Evolutionary conservation across 2,329 filamentous ascomycete genomes (phyloP).

Genomic region (Ceratocystis alfenasii): DNA sequence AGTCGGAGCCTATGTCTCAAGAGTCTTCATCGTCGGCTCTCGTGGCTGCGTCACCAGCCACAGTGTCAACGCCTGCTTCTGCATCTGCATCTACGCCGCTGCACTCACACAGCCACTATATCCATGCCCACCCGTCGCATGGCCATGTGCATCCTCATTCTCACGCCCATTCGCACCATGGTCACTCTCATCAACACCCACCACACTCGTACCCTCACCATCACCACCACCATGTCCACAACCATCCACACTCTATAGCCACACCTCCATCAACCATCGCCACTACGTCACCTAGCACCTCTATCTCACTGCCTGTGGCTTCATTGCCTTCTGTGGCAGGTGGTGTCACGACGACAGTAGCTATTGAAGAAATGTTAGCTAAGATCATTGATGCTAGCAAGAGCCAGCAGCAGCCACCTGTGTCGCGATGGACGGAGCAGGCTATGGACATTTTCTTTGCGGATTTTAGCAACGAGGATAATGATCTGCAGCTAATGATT

Average conservation of each 20-base stretch:
- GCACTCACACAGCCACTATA: background rate
- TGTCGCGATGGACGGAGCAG: constrained; percentile 43
- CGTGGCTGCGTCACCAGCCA: background rate
- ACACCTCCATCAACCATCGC: constrained; percentile 16
- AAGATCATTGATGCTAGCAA: constrained; percentile 33
- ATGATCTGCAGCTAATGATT: constrained; percentile 48
- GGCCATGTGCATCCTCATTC: background rate
- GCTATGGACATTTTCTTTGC: constrained; percentile 48
- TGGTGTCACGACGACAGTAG: background rate
- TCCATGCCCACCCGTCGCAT: background rate
- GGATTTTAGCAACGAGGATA: constrained; percentile 45
- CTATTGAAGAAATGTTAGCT: constrained; percentile 29
- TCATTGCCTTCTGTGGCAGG: background rate
- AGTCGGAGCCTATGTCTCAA: background rate
- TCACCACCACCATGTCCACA: constrained; percentile 1
- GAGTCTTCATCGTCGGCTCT: background rate
- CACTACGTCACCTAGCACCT: constrained; percentile 14
- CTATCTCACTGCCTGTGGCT: constrained; percentile 3
- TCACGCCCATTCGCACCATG: background rate
- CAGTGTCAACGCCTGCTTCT: background rate
- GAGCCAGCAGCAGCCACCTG: constrained; percentile 26
- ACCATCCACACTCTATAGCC: background rate
- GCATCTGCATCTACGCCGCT: no score
- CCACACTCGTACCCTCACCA: constrained; percentile 2
- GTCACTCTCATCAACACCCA: background rate